phyloP scores from a whole-genome alignment of 192 early-diverging fungal genomes.

The Coemansia furcata region DNA sequence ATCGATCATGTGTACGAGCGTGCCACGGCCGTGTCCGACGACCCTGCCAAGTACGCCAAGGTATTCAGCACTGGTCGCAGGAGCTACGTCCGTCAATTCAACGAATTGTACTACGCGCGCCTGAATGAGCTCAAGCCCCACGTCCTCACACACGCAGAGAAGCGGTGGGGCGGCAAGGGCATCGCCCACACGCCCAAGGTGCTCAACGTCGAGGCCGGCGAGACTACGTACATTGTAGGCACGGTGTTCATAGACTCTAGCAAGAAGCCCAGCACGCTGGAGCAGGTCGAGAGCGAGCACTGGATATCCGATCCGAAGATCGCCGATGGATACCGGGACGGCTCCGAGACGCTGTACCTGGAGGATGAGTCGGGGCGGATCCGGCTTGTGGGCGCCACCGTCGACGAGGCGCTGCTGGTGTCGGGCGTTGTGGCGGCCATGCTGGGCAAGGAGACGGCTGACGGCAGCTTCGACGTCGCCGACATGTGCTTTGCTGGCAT shows the following conservation, averaged over 20 bases:
- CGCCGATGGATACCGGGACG: constrained; percentile 66
- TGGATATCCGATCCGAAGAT: constrained; percentile 64
- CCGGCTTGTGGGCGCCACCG: constrained; percentile 60
- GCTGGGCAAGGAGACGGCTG: constrained; percentile 72
- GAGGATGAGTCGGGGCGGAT: constrained; percentile 96
- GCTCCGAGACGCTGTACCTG: constrained; percentile 61
- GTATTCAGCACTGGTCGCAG: constrained; percentile 51
- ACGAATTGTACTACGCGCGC: constrained; percentile 80
- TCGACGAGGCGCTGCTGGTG: constrained; percentile 60
- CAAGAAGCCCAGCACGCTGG: constrained; percentile 87
- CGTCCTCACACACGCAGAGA: constrained; percentile 57
- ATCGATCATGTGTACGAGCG: not conserved
- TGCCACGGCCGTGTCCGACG: not conserved
- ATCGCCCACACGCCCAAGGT: constrained; percentile 61
- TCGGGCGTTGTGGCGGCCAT: constrained; percentile 81
- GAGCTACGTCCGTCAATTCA: constrained; percentile 78
- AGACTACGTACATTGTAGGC: constrained; percentile 74
- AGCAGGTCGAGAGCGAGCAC: constrained; percentile 80
- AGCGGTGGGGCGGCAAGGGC: constrained; percentile 16
- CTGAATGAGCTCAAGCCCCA: constrained; percentile 62
- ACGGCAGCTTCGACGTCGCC: constrained; percentile 80
- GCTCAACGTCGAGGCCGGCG: constrained; percentile 66
- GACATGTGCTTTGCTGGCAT: constrained; percentile 78
- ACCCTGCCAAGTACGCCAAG: not conserved
- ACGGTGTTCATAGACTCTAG: constrained; percentile 88